phyloP scores from a whole-genome alignment of 805 yeast genomes.

The Metschnikowia noctiluminum region DNA sequence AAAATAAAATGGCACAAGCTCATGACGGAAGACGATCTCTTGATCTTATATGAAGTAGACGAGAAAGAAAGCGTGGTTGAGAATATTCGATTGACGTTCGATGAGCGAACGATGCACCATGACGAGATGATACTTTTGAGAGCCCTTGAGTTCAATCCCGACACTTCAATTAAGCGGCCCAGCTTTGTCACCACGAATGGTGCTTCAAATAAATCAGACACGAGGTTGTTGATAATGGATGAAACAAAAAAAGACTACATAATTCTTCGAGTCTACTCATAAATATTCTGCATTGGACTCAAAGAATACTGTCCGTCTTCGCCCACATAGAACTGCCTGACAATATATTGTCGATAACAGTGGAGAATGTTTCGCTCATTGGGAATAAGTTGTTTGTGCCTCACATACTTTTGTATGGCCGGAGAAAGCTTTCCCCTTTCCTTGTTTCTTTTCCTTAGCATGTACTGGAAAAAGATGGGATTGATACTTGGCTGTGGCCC shows the following conservation, averaged over 20 bases:
- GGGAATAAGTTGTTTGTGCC: conserved; percentile 28
- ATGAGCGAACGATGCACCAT: background rate
- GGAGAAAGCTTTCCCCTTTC: conserved; percentile 19
- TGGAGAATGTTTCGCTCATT: conserved; percentile 28
- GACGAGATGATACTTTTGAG: conserved; percentile 10
- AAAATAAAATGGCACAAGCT: conserved; percentile 10
- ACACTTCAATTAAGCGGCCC: conserved; percentile 23
- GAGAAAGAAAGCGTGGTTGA: conserved; percentile 1
- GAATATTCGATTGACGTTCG: background rate
- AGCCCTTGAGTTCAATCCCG: conserved; percentile 11
- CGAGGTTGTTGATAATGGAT: conserved; percentile 41
- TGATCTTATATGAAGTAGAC: conserved; percentile 7
- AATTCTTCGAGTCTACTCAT: conserved; percentile 37
- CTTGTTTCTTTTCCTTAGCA: conserved; percentile 22
- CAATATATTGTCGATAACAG: conserved; percentile 25
- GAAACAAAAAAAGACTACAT: conserved; percentile 36
- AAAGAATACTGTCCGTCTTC: conserved; percentile 16
- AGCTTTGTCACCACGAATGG: conserved; percentile 30
- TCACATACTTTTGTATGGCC: conserved; percentile 17
- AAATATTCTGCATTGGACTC: conserved; percentile 27
- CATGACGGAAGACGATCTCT: conserved; percentile 3
- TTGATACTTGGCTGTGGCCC: conserved; percentile 13
- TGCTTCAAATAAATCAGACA: conserved; percentile 13
- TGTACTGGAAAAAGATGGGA: conserved; percentile 25
- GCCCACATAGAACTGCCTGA: conserved; percentile 29